phyloP scores from a whole-genome alignment of 371 early-diverging fungal genomes.

The Lichtheimia corymbifera region DNA sequence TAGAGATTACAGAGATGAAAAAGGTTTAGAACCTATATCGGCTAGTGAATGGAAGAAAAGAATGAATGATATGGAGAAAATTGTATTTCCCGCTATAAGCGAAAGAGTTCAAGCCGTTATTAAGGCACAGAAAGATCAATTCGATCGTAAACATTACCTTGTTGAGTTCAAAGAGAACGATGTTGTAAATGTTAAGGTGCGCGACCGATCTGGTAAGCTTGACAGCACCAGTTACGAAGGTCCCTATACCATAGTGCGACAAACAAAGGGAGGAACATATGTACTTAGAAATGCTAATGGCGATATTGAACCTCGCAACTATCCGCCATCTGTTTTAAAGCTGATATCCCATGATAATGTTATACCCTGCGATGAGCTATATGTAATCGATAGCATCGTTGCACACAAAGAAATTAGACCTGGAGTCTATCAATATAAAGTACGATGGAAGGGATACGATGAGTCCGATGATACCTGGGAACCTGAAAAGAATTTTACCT shows the following conservation, averaged over 20 bases:
- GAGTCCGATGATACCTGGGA: conserved; percentile 9
- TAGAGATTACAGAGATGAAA: too few relatives aligned
- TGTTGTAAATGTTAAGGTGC: not conserved
- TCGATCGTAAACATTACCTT: not conserved
- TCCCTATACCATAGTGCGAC: conserved; percentile 10
- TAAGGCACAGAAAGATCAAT: not conserved
- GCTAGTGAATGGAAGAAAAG: too few relatives aligned
- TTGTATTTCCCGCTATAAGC: not conserved
- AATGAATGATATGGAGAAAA: too few relatives aligned
- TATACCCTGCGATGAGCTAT: conserved; percentile 1
- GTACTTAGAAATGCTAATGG: conserved; percentile 13
- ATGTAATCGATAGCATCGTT: conserved; percentile 6
- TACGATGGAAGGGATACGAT: conserved; percentile 7
- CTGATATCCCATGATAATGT: conserved; percentile 17
- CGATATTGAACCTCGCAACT: conserved; percentile 8
- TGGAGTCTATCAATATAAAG: conserved; percentile 8
- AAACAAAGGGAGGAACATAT: conserved; percentile 16
- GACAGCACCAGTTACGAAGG: conserved; percentile 1
- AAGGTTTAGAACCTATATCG: too few relatives aligned
- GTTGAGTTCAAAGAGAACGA: not conserved
- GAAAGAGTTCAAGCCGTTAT: not conserved
- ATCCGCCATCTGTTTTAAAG: conserved; percentile 16
- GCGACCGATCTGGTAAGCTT: not conserved
- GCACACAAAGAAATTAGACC: not conserved
- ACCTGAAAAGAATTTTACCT: conserved; percentile 8